Evolutionary conservation across 148 eudicot species (phyloP), one percentile per base, ranked within the genome.

Genomic region (Silene conica): DNA sequence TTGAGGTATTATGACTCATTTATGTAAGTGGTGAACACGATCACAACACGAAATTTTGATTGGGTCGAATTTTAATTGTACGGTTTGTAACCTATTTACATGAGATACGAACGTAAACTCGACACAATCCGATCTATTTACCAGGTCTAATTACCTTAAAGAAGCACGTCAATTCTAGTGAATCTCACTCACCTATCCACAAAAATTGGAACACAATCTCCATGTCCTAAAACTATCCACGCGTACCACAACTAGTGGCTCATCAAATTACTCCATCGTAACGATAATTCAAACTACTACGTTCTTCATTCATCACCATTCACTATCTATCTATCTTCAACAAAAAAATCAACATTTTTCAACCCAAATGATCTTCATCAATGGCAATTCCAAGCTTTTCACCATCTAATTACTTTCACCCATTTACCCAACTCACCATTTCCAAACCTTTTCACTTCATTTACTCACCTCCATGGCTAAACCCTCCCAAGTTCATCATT

Each of bases 161-260:
- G n/a, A n/a, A n/a, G n/a, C n/a, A n/a, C n/a, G n/a, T n/a, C n/a
- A n/a, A n/a, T n/a, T n/a, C n/a, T n/a, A n/a, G n/a, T n/a, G n/a
- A 6, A 34, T 38, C 43, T 38, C 43, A 5, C 43, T 38, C 43
- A 6, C 43, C 43, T 38, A 38, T 38, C 43, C 43, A 38, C 43
- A 38, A 38, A 77, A 71, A 6, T 52, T 64, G 60, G 70, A 60
- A 69, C 64, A 54, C 54, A 69, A 60, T 5, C 72, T 75, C 25
- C 25, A 48, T 63, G 78, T 56, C 75, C 77, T 63, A 9, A 56
- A 79, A 60, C n/a, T 25, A 22, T 41, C 68, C 78, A 76, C 85
- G 73, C 73, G 85, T 76, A 41, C 73, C 41, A 8, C 52, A 77
- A 38, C 57, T 8, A 82, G 19, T 82, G 85, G 85, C 70, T 73